Base-by-base conservation (phyloP, 345 rosid genomes). In the Moricandia moricandioides region DNA sequence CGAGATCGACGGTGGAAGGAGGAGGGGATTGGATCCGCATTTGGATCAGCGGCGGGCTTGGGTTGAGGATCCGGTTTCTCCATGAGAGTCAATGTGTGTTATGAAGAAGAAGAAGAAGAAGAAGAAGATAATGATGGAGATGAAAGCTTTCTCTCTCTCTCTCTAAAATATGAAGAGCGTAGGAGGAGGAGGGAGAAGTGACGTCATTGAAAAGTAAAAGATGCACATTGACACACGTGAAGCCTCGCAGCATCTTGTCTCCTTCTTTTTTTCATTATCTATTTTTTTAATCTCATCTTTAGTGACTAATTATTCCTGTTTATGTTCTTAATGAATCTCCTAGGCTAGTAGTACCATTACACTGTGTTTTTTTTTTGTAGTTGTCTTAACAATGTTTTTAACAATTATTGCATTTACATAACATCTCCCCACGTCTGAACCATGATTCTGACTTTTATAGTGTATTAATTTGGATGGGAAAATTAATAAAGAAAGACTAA, bases 1-100 rank as follows among this genome's bases (percentile, higher is more conserved):
- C 83, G 91, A 65, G 88, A 85, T 79, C 91, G 79, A 51, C 91
- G 75, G 69, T 84, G 93, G 70, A 79, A 84, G 54, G 86, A 66
- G 18, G 11, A 6, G 3, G 66, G 70, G 6, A 21, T 43, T 0
- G 51, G 70, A 67, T 60, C 24, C 8, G 70, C 35, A 59, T 74
- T 60, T 51, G 61, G 70, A 73, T 47, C 67, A 24, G 77, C 39
- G 17, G 74, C 67, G 67, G 10, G 12, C 43, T 5, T 45, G 27
- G 69, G 12, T 4, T 62, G 71, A 52, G 65, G 58, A 70, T 79
- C 77, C 0, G 76, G 45, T 65, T 69, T 70, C 69, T 65, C 76
- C 79, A 79, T 74, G 62, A 4, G n/a, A 45, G 62, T 17, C 37
- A 75, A 67, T 69, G 63, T 68, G 67, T 49, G 2, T 11, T 55